These are phyloP conservation scores for Aspergillus floridensis DNA, from an alignment of 2,329 filamentous ascomycete genomes.

Conservation along the genomic window DNA sequence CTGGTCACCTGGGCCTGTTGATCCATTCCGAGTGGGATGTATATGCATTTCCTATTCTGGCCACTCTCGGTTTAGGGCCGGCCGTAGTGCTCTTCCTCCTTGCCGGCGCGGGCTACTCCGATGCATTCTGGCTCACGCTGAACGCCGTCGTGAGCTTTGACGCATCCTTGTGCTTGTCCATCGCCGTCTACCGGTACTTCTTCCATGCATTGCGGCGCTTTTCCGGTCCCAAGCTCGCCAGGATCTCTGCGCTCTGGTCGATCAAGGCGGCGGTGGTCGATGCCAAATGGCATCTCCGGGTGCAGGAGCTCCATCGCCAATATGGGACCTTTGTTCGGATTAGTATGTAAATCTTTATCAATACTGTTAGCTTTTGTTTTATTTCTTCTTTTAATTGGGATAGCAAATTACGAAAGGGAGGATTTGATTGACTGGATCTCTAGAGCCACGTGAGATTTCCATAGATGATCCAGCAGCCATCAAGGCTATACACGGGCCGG, in stretches of 20 bases:
- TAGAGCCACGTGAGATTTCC: constrained; percentile 10
- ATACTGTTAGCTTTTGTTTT: not conserved
- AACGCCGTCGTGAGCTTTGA: not conserved
- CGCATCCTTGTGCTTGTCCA: not conserved
- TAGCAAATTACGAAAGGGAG: too few relatives aligned
- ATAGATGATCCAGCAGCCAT: constrained; percentile 10
- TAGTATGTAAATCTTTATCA: constrained; percentile 1
- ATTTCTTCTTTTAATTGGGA: not conserved
- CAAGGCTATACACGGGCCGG: constrained; percentile 3
- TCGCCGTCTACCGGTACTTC: constrained; percentile 9
- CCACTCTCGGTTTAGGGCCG: not conserved
- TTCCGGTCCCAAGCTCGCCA: not conserved
- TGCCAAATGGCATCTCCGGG: constrained; percentile 7
- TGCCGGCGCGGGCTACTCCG: not conserved
- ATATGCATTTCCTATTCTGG: not conserved
- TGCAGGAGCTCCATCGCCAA: constrained; percentile 7
- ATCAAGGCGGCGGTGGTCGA: not conserved
- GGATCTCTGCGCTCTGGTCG: constrained; percentile 4
- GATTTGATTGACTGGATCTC: not conserved
- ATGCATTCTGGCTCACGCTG: not conserved
- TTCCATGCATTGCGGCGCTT: constrained; percentile 5
- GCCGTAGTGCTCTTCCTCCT: not conserved
- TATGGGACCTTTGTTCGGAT: constrained; percentile 12
- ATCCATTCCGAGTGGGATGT: constrained; percentile 10
- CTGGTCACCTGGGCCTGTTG: constrained; percentile 2